Base-by-base conservation (phyloP, 805 yeast species). In the Yamadazyma scolyti region DNA sequence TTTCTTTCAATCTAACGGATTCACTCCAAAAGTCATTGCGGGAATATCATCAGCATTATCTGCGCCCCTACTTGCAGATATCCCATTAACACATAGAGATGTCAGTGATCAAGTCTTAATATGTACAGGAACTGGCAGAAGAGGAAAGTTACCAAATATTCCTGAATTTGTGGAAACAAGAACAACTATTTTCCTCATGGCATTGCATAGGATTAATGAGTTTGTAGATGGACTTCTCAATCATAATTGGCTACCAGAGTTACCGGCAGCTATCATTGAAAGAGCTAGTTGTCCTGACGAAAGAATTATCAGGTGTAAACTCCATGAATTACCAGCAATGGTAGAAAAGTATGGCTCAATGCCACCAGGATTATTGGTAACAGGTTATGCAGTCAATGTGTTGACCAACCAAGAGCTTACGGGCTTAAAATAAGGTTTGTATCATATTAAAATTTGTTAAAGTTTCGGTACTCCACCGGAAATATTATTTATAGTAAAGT, bases 211-310 rank as follows among this genome's bases (percentile, higher is more conserved):
- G 38, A 73, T 77, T 5, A 67, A 65, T 5, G 80, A 76, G 8
- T 61, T 82, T 39, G 54, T 78, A 5, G 73, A 75, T 0, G 58
- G 56, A 9, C 54, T 75, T 23, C 47, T 64, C 6, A 63, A 63
- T 2, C 69, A 68, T 25, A 59, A 65, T 0, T 90, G 96, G 96
- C 79, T 79, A 30, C 57, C 66, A 1, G 64, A 71, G 12, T 65
- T 82, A 6, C 96, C 97, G 0, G 85, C 84, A 17, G 87, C 93
- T 2, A 78, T 89, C 14, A 77, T 90, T 2, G 97, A 90, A 54
- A 70, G 97, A 36, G 95, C 96, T 0, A 79, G 93, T 10, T 88
- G 97, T 56, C 88, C 93, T 0, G 97, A 89, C 51, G 97, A 90
- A 27, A 60, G 97, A 34, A 71, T 89, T 4, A 77, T 88, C 3